phyloP scores from a whole-genome alignment of 2,329 filamentous ascomycete genomes.

The Xylariaceae sp. region DNA sequence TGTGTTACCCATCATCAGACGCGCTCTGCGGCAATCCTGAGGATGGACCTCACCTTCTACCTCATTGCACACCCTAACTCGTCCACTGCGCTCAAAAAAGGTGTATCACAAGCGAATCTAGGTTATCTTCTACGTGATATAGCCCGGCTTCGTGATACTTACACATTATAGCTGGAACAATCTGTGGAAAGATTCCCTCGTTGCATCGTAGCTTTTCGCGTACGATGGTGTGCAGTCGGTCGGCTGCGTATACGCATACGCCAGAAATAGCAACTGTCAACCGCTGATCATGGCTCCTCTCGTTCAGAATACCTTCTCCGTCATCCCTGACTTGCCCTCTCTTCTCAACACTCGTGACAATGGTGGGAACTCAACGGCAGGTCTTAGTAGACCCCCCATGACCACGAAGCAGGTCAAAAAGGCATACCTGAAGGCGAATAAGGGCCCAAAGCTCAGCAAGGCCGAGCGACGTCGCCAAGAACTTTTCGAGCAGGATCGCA shows the following conservation, averaged over 20 bases:
- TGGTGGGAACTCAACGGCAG: conserved; percentile 5
- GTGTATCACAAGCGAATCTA: too few species aligned
- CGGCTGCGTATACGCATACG: conserved; percentile 2
- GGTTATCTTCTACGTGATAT: too few species aligned
- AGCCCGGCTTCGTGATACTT: neutral
- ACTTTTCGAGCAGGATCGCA: conserved; percentile 48
- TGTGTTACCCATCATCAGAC: too few species aligned
- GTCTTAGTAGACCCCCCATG: conserved; percentile 38
- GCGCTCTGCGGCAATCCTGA: too few species aligned
- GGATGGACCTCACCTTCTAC: too few species aligned
- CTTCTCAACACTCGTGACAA: conserved; percentile 21
- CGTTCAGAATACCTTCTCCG: conserved; percentile 34
- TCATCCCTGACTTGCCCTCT: conserved; percentile 34
- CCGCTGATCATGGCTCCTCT: conserved; percentile 29
- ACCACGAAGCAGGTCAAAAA: conserved; percentile 46
- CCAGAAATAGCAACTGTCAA: conserved; percentile 3
- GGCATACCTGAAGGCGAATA: conserved; percentile 39
- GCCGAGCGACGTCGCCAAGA: conserved; percentile 40
- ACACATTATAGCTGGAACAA: neutral
- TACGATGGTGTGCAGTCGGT: conserved; percentile 6
- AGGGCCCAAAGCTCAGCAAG: conserved; percentile 39
- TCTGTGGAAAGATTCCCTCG: neutral
- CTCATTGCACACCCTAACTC: too few species aligned
- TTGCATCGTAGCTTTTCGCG: conserved; percentile 4
- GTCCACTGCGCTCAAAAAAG: too few species aligned